Evolutionary conservation across 1,139 yeast genomes (phyloP).

Genomic region (Lodderomyces parapsilosis): DNA sequence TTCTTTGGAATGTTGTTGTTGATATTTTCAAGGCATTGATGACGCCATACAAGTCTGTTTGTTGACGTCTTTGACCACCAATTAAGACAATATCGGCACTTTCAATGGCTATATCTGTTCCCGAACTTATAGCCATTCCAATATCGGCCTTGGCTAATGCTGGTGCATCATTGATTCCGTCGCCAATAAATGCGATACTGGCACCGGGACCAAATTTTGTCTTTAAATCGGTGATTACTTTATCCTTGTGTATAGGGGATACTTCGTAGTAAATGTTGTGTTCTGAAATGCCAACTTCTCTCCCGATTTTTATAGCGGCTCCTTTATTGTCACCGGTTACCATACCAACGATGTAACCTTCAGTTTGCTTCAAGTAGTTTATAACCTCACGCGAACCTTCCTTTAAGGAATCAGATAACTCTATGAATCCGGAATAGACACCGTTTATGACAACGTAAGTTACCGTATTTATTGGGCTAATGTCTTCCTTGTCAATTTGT

Average conservation of each 20-base stretch:
- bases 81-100: slow-evolving; percentile 89
- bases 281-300: slow-evolving; percentile 62
- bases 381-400: slow-evolving; percentile 64
- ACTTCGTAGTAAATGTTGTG: slow-evolving; percentile 74
- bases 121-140: slow-evolving; percentile 89
- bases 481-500: slow-evolving; percentile 1
- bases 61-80: slow-evolving; percentile 26
- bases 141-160: slow-evolving; percentile 86
- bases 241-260: slow-evolving; percentile 75
- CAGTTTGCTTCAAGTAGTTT: slow-evolving; percentile 44
- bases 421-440: slow-evolving; percentile 60
- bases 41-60: slow-evolving; percentile 59
- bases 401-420: slow-evolving; percentile 68
- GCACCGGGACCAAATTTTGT: slow-evolving; percentile 24
- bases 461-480: slow-evolving; percentile 27
- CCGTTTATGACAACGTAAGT: slow-evolving; percentile 53
- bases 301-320: slow-evolving; percentile 67
- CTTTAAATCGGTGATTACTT: slow-evolving; percentile 61
- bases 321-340: slow-evolving; percentile 81
- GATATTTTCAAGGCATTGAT: slow-evolving; percentile 75
- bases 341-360: slow-evolving; percentile 74
- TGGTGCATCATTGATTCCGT: slow-evolving; percentile 96
- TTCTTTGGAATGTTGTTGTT: slow-evolving; percentile 64
- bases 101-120: slow-evolving; percentile 94
- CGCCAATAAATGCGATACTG: slow-evolving; percentile 81